Conservation (phyloP, 768 basidiomycete genomes). For the Suillus variegatus region DNA sequence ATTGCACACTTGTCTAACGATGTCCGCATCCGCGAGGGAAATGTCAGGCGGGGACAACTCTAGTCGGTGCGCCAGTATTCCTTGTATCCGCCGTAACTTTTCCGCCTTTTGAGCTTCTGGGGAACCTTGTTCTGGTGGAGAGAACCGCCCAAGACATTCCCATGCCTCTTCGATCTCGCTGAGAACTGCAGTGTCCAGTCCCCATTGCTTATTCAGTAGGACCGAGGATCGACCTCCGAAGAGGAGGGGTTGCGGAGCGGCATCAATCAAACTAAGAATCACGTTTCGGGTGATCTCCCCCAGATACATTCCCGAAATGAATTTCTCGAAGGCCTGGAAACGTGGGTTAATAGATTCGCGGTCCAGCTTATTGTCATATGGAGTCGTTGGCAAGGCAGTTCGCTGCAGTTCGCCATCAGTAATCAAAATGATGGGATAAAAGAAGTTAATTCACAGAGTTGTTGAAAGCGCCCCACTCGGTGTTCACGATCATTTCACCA, state of each 20-base stretch:
- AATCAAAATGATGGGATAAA: constrained; percentile 1
- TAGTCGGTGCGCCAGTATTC: constrained; percentile 63
- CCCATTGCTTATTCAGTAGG: constrained; percentile 86
- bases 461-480: constrained; percentile 98
- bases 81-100: constrained; percentile 56
- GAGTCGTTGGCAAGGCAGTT: constrained; percentile 79
- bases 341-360: constrained; percentile 92
- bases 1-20: constrained; percentile 79
- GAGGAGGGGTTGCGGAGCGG: constrained; percentile 66
- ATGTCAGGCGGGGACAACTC: constrained; percentile 44
- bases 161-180: constrained; percentile 81
- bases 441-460: constrained; percentile 65
- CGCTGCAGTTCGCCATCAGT: constrained; percentile 48
- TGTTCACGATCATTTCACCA: constrained; percentile 92
- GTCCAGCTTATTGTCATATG: constrained; percentile 91
- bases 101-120: constrained; percentile 13
- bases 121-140: constrained; percentile 21
- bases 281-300: constrained; percentile 91
- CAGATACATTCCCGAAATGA: constrained; percentile 98
- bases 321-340: constrained; percentile 95
- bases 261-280: constrained; percentile 79
- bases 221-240: constrained; percentile 79
- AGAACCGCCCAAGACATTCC: constrained; percentile 44
- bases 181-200: constrained; percentile 92
- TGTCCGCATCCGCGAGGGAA: constrained; percentile 62